Conservation (phyloP, 371 early-diverging fungal genomes). For the Apophysomyces ossiformis region DNA sequence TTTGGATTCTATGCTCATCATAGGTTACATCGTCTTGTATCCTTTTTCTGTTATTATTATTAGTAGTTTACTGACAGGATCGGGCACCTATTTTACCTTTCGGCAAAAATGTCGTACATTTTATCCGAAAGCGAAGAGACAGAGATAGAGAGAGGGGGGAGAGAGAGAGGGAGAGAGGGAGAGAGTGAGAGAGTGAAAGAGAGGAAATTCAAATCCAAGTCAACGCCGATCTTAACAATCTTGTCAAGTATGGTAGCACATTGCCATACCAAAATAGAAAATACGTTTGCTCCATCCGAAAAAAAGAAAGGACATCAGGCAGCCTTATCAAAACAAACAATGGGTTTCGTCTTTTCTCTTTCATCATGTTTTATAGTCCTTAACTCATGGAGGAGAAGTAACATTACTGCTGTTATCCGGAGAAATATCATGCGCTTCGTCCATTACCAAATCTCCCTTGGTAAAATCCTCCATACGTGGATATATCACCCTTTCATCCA, state of each 20-base stretch:
- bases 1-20: neutral
- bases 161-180: too few species aligned
- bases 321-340: too few species aligned
- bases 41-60: neutral
- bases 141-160: too few species aligned
- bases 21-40: neutral
- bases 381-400: neutral
- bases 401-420: neutral
- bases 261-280: neutral
- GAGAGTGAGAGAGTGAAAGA: neutral
- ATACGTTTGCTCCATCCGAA: too few species aligned
- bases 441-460: slow-evolving; percentile 71
- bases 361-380: too few species aligned
- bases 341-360: too few species aligned
- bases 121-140: neutral
- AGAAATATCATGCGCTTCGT: neutral
- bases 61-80: slow-evolving; percentile 5
- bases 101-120: too few species aligned
- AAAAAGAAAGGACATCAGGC: too few species aligned
- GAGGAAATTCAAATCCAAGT: neutral
- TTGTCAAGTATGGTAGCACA: neutral
- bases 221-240: slow-evolving; percentile 5
- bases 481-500: slow-evolving; percentile 79
- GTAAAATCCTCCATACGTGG: slow-evolving; percentile 87
- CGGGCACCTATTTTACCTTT: neutral